A percentile compares a stretch with the other conserved stretches of the same genome.
Conservation (phyloP, 202 grass and related monocot species). For the Elaeis oleifera region DNA sequence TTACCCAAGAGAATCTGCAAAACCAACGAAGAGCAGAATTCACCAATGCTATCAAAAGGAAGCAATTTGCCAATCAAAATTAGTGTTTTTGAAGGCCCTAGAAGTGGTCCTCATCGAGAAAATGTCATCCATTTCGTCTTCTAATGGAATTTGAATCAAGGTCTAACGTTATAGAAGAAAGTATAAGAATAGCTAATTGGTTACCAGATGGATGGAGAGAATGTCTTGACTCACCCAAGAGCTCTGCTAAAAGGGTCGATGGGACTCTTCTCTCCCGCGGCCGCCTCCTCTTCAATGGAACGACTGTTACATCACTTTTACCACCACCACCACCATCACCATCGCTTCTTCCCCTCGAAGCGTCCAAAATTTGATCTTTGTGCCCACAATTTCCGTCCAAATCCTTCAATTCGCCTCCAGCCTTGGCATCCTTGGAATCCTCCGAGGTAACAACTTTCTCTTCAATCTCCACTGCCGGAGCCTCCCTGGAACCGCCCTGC, state of each 20-base stretch:
- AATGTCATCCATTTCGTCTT: too few relatives aligned
- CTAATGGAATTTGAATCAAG: too few relatives aligned
- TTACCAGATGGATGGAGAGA: too few relatives aligned
- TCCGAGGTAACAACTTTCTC: neutral
- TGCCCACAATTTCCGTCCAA: constrained; percentile 10
- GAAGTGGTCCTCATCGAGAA: neutral
- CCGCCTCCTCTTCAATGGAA: constrained; percentile 44
- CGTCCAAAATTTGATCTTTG: neutral
- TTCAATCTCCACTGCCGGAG: constrained; percentile 5
- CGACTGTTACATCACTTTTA: constrained; percentile 4
- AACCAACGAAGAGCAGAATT: too few relatives aligned
- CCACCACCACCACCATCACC: neutral
- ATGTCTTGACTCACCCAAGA: constrained; percentile 51
- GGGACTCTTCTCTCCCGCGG: constrained; percentile 72
- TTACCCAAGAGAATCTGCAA: too few relatives aligned
- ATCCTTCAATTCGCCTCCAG: neutral
- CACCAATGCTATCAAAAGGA: too few relatives aligned
- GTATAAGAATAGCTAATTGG: too few relatives aligned
- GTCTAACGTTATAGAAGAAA: too few relatives aligned
- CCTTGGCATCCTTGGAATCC: constrained; percentile 18
- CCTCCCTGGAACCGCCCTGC: neutral
- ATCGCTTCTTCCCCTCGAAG: constrained; percentile 7
- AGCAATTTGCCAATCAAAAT: too few relatives aligned
- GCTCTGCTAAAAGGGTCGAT: constrained; percentile 74
- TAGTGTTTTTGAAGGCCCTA: neutral